Percentiles rank a stretch among this genome's conserved stretches.
These are phyloP conservation scores for Fraxinus quadrangulata DNA, from an alignment of 257 asterid species.

Conservation along the genomic window DNA sequence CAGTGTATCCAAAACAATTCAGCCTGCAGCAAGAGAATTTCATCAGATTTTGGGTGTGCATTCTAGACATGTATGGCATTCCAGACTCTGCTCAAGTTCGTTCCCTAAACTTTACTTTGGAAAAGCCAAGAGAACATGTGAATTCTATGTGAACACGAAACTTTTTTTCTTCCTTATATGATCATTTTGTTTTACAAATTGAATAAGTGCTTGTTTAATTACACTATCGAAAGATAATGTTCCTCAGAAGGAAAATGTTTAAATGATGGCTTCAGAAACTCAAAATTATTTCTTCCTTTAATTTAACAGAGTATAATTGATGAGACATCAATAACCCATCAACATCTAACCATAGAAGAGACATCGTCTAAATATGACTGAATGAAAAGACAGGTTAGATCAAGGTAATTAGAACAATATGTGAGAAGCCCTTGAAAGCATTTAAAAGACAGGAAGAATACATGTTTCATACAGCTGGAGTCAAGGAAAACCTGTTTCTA, in stretches of 20 bases:
- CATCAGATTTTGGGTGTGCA: constrained; percentile 29
- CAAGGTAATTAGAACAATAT: neutral
- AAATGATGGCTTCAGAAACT: neutral
- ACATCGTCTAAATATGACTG: too few relatives aligned
- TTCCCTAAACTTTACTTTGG: constrained; percentile 1
- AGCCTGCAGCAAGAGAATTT: constrained; percentile 58
- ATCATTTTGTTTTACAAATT: neutral
- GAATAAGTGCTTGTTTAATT: neutral
- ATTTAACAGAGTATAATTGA: neutral
- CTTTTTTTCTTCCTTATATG: neutral
- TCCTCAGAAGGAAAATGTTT: neutral
- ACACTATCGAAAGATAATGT: neutral
- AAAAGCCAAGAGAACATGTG: neutral
- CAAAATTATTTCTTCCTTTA: neutral
- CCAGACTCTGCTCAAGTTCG: constrained; percentile 6
- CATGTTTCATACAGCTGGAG: neutral
- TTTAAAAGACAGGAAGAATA: neutral
- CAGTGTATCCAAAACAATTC: constrained; percentile 57
- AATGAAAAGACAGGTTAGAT: neutral
- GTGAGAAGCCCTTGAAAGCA: neutral
- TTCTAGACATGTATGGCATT: constrained; percentile 12
- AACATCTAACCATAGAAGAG: neutral
- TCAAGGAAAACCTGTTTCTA: neutral
- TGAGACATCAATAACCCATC: neutral
- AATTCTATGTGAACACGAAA: neutral